Percentiles rank a stretch among this genome's conserved stretches.
Evolutionary conservation across 208 protist species (phyloP).

Genomic region (Leishmania martiniquensis): DNA sequence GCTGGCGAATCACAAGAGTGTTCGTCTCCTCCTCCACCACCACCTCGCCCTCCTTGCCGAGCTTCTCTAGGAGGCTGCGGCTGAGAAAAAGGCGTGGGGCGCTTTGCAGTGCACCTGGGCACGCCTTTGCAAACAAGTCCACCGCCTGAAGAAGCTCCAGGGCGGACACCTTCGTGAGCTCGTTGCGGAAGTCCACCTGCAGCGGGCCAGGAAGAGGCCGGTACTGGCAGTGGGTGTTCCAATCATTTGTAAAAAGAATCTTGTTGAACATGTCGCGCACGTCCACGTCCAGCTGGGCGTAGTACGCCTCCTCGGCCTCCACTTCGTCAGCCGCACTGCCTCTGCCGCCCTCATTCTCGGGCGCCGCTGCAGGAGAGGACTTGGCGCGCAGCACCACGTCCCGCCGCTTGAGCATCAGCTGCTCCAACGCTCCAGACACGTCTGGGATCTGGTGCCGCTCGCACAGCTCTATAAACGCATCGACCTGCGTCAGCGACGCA

Average conservation of each 20-base stretch:
- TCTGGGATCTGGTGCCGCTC: conserved; percentile 63
- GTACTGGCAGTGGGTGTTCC: conserved; percentile 56
- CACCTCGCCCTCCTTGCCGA: conserved; percentile 54
- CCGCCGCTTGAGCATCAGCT: conserved; percentile 27
- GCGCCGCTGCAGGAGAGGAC: neutral
- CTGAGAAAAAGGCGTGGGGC: conserved; percentile 44
- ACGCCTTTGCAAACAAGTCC: conserved; percentile 57
- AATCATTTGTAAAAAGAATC: conserved; percentile 55
- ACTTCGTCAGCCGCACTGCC: neutral
- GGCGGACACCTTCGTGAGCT: conserved; percentile 50
- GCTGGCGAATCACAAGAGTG: conserved; percentile 38
- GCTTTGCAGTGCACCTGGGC: conserved; percentile 42
- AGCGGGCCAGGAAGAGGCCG: conserved; percentile 58
- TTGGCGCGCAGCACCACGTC: conserved; percentile 6
- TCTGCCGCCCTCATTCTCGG: neutral
- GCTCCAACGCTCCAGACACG: conserved; percentile 33
- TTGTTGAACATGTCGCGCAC: conserved; percentile 69
- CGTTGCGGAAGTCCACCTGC: conserved; percentile 76
- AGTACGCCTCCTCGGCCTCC: conserved; percentile 50
- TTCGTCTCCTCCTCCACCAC: conserved; percentile 42
- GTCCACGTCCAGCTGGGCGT: conserved; percentile 64
- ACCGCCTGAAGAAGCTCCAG: conserved; percentile 68
- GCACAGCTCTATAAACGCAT: conserved; percentile 49
- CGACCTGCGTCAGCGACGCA: conserved; percentile 52
- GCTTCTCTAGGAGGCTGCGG: conserved; percentile 66